Base-by-base conservation (phyloP, 2,329 filamentous ascomycete species). In the Aquanectria penicillioides region DNA sequence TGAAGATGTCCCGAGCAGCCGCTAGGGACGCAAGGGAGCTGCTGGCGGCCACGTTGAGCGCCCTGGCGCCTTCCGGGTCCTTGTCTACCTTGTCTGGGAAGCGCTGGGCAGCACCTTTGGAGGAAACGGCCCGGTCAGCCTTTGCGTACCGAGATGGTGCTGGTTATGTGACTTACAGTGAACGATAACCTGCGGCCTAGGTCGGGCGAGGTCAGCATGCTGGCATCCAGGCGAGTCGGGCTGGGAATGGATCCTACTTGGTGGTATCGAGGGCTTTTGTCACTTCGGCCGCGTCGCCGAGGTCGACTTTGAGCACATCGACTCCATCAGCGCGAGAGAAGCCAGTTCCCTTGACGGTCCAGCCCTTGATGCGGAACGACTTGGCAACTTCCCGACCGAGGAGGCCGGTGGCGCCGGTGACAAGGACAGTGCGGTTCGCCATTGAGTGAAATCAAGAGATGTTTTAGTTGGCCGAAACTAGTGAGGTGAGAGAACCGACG, bases 361-460 rank as follows among this genome's bases (percentile, higher is more conserved):
- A 97, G 31, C 66, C 66, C 17, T 66, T 65, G 55, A 83, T 76
- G 51, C 88, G 80, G 73, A 97, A 97, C 11, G 85, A 86, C 61
- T 84, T 86, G 52, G 89, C 81, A 10, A 97, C 90, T 74, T 95
- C 88, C 37, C 93, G 86, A 44, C 94, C 93, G 2, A 97, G 84
- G 10, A 97, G 83, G 52, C 93, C 93, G 17, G 91, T 94, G 31
- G 92, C 93, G 56, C 93, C 93, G 6, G 93, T 97, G 53, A 97
- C 80, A 22, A 97, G 81, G 9, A 86, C 92, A 22, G 83, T 88
- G 12, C 68, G 67, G 26, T 65, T 58, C 4, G 61, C 25, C 71
- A 73, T 73, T 12, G 15, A 29, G 18, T 13, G 17, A 18, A 12
- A 12, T 13, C 31, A 12, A 10, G 23, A 17, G 9, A n/a, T 17